A percentile compares a stretch with the other conserved stretches of the same genome.
Evolutionary conservation across 1,284 basidiomycete species (phyloP).

Genomic region (Taiwanofungus camphoratus): DNA sequence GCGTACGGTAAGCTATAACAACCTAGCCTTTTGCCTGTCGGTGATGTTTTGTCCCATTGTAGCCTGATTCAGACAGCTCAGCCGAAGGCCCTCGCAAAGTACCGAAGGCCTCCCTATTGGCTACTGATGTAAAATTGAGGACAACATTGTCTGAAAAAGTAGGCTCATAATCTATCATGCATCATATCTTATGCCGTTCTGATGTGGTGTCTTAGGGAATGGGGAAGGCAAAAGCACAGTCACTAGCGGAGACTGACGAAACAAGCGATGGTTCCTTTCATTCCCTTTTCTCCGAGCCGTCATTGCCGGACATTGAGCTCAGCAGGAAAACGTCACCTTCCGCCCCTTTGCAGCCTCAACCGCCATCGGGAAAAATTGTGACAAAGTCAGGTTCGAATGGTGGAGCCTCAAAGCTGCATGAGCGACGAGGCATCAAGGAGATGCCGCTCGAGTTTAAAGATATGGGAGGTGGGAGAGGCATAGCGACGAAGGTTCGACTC

Average conservation of each 20-base stretch:
- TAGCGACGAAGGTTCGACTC: constrained; percentile 21
- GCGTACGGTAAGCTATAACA: too few relatives aligned
- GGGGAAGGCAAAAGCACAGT: constrained; percentile 4
- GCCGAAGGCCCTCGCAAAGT: background rate
- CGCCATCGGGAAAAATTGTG: too few relatives aligned
- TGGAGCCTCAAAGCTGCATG: constrained; percentile 14
- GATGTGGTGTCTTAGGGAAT: constrained; percentile 4
- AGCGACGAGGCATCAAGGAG: constrained; percentile 11
- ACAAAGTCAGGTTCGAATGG: too few relatives aligned
- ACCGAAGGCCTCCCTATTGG: background rate
- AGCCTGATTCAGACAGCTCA: background rate
- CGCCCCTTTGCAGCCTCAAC: constrained; percentile 3
- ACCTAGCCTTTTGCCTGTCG: too few relatives aligned
- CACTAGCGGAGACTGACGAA: background rate
- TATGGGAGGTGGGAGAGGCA: constrained; percentile 11
- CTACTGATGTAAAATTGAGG: background rate
- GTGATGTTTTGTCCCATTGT: too few relatives aligned
- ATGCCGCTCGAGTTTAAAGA: constrained; percentile 16
- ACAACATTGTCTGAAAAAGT: too few relatives aligned
- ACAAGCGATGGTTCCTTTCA: constrained; percentile 2
- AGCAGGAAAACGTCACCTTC: constrained; percentile 1
- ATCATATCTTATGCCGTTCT: background rate
- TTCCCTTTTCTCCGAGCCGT: constrained; percentile 20
- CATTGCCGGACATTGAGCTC: constrained; percentile 17
- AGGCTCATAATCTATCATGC: too few relatives aligned